Evolutionary conservation across 768 basidiomycete genomes (phyloP).

Genomic region (Podaxis sp.): DNA sequence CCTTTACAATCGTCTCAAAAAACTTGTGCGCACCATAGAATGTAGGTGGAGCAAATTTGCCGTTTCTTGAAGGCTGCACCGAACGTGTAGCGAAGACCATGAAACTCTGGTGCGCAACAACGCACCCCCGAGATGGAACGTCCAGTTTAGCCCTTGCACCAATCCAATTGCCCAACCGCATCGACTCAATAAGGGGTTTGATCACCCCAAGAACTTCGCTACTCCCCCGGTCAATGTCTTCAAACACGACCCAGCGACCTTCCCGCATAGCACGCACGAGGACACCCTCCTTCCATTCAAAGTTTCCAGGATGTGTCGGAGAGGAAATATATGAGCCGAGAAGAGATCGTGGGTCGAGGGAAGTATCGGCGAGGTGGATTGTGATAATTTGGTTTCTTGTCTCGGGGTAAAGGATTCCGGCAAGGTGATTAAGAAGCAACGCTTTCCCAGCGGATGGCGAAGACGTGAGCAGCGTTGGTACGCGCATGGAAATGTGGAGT

Average conservation of each 20-base stretch:
- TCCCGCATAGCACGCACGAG: constrained; percentile 86
- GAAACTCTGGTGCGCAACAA: constrained; percentile 78
- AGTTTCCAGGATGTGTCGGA: constrained; percentile 74
- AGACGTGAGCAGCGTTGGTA: constrained; percentile 83
- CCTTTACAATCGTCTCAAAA: constrained; percentile 58
- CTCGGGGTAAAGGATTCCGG: constrained; percentile 58
- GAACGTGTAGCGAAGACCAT: constrained; percentile 90
- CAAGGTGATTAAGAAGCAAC: constrained; percentile 74
- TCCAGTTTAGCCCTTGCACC: constrained; percentile 68
- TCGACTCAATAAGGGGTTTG: constrained; percentile 79
- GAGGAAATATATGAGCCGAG: constrained; percentile 94
- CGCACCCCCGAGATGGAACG: constrained; percentile 69
- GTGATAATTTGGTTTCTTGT: constrained; percentile 69
- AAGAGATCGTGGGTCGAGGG: constrained; percentile 89
- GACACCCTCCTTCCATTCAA: constrained; percentile 96
- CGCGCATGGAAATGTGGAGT: constrained; percentile 58
- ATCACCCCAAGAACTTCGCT: constrained; percentile 87
- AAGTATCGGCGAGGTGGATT: constrained; percentile 92
- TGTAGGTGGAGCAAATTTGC: constrained; percentile 50
- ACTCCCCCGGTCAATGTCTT: constrained; percentile 90
- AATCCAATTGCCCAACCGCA: constrained; percentile 67
- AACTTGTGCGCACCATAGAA: constrained; percentile 91
- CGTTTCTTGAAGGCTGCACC: constrained; percentile 41
- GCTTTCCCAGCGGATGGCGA: constrained; percentile 89
- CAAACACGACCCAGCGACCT: constrained; percentile 90